These are phyloP conservation scores for Penicillium sp. DNA, from an alignment of 2,329 filamentous ascomycete species.

Conservation along the genomic window DNA sequence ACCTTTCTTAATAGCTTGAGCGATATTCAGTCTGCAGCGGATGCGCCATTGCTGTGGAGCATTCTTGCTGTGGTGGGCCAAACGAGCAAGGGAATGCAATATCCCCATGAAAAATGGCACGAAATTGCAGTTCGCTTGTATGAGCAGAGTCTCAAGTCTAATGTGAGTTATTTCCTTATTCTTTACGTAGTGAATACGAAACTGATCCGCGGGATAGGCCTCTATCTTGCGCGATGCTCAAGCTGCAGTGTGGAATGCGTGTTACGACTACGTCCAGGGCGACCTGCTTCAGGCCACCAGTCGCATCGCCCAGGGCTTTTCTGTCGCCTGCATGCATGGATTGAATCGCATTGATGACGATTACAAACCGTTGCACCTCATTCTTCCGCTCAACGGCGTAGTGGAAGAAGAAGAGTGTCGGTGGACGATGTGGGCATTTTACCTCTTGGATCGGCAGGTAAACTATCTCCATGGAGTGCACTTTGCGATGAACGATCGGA, in stretches of 20 bases:
- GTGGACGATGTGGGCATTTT: conserved; percentile 4
- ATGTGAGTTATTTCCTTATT: neutral
- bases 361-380: neutral
- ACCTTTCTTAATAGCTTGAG: neutral
- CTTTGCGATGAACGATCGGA: conserved; percentile 1
- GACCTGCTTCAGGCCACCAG: neutral
- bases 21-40: neutral
- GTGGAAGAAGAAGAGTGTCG: conserved; percentile 7
- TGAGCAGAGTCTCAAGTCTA: neutral
- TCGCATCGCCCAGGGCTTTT: neutral
- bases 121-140: neutral
- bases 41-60: neutral
- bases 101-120: neutral
- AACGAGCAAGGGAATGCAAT: neutral
- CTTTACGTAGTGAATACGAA: neutral
- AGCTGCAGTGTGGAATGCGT: conserved; percentile 3
- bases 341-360: conserved; percentile 5
- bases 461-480: conserved; percentile 1
- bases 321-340: conserved; percentile 2
- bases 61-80: neutral
- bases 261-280: neutral
- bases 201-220: neutral
- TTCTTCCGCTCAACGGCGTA: neutral
- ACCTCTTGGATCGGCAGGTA: neutral
- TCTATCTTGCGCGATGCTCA: neutral